Base-by-base conservation (phyloP, 169 alveolate genomes). In the Plasmodium berghei region DNA sequence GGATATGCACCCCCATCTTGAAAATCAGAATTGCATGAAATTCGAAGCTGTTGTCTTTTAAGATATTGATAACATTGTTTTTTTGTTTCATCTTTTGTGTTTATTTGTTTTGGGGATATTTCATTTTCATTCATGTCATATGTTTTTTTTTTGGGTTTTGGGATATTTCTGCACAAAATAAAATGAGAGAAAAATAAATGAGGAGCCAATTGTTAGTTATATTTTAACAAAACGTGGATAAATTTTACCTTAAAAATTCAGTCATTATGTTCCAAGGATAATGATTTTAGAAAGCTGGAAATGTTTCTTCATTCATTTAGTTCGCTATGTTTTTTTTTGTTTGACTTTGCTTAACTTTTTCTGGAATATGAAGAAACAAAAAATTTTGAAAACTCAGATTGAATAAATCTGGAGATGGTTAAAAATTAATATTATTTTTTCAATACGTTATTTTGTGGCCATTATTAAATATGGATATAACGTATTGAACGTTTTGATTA, bases 1-100 rank as follows among this genome's bases (percentile, higher is more conserved):
- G 97, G 97, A 64, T 85, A 94, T 18, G 97, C 96, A 6, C 97
- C 97, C 9, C 97, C 97, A 22, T 90, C 97, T 16, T 93, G 93
- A 48, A 92, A 94, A 90, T 94, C 97, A 6, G 89, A 96, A 66
- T 90, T 90, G 66, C 92, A 72, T 49, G 95, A 40, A 14, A 95
- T 95, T 9, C 92, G 55, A 77, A 92, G 92, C 24, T 94, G 93
- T 9, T 72, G 62, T 24, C 96, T 69, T 48, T 71, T 80, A 9
- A 77, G 86, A 56, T 93, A 93, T 12, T 85, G 87, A 49, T 85
- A 85, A 9, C 91, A 85, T 20, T 71, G 49, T 4, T 85, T 71
- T 22, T 70, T 67, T 20, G 56, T 55, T 28, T 64, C 75, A 10
- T 26, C 61, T 70, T 49, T 52, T 18, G 28, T 45, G 28, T 45